Base-by-base conservation (phyloP, 1,139 yeast species). In the Yamadazyma blattariae region DNA sequence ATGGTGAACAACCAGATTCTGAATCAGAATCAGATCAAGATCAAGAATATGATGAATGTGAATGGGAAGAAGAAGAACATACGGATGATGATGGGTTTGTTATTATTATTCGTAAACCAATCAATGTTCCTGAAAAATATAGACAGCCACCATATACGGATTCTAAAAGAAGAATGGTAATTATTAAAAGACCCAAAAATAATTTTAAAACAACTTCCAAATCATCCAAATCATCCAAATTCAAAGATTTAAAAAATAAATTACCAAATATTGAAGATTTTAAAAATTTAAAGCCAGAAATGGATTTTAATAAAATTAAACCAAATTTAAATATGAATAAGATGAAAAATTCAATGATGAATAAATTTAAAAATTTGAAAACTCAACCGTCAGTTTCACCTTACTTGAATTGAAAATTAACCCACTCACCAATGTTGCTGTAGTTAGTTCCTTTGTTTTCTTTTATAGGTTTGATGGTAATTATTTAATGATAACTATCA, bases 21-120 rank as follows among this genome's bases (percentile, higher is more conserved):
- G 29, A 37, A 10, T 32, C 34, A n/a, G 26, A 45, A 5, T 44
- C 41, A 26, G 48, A 52, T 22, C 37, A 33, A 6, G 32, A 36
- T 13, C 24, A 29, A 13, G 48, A 46, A 5, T 46, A 43, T 29
- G 48, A 51, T 20, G 39, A 34, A 5, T 47, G 51, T 35, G 54
- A 51, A 41, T 57, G 61, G 59, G 59, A 56, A 39, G 61, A 56
- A 40, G 49, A 47, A 25, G 50, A 54, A 29, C 31, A 48, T 2
- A 35, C 43, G n/a, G 59, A 54, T 33, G 39, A 40, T 24, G 30
- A 48, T 27, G 61, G 61, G 3, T 36, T 44, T 12, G 43, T 54
- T 11, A 40, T 47, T n/a, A 46, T 54, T 17, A 44, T 53, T 27
- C 42, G 59, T 35, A 48, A 43, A 29, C 61, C 61, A 9, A 39